These are phyloP conservation scores for Tetragonia tetragonoides DNA, from an alignment of 148 eudicot species.

Conservation along the genomic window DNA sequence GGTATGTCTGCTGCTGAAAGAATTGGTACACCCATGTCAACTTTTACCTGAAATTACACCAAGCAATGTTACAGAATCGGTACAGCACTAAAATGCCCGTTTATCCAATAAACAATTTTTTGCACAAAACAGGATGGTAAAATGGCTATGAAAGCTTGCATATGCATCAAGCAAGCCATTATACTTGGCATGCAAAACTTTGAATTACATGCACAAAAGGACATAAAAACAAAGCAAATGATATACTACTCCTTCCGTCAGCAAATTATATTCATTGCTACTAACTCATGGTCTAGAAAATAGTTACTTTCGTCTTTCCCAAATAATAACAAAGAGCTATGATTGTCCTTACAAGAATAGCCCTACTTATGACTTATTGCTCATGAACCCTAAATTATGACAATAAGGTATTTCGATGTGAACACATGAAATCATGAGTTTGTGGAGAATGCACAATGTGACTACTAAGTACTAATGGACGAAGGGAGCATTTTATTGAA, in stretches of 20 bases:
- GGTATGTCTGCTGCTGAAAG: slow-evolving; percentile 77
- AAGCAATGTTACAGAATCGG: background rate
- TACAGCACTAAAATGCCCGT: background rate
- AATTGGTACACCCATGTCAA: slow-evolving; percentile 95
- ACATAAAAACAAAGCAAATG: background rate
- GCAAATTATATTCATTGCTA: too few relatives aligned
- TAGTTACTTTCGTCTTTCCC: too few relatives aligned
- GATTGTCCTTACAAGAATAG: too few relatives aligned
- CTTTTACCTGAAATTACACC: slow-evolving; percentile 65
- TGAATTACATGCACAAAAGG: background rate
- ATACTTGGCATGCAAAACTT: background rate
- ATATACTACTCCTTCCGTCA: background rate
- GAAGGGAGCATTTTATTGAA: background rate
- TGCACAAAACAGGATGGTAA: background rate
- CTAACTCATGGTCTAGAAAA: too few relatives aligned
- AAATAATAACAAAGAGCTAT: too few relatives aligned
- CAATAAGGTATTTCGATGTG: too few relatives aligned
- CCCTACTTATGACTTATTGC: too few relatives aligned
- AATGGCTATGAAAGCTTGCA: too few relatives aligned
- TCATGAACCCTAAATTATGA: too few relatives aligned
- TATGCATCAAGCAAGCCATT: background rate
- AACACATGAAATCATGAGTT: too few relatives aligned
- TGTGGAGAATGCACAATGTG: too few relatives aligned
- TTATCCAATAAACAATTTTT: background rate
- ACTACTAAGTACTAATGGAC: too few relatives aligned